phyloP scores from a whole-genome alignment of 257 asterid genomes.

The Phtheirospermum japonicum region DNA sequence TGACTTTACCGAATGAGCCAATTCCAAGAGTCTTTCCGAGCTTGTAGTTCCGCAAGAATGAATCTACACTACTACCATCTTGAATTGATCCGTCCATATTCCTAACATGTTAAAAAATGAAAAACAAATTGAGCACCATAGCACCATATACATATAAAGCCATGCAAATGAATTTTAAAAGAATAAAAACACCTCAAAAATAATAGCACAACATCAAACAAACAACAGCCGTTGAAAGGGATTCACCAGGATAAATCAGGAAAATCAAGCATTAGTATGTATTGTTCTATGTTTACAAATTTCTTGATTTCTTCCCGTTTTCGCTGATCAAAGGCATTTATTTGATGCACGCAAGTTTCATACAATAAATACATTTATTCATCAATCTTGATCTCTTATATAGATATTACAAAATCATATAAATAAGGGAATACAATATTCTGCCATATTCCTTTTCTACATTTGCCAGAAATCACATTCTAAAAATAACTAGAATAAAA shows the following conservation, averaged over 20 bases:
- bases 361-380: too few relatives aligned
- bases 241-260: conserved; percentile 17
- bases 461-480: too few relatives aligned
- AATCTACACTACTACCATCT: conserved; percentile 58
- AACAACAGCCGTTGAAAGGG: conserved; percentile 2
- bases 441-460: too few relatives aligned
- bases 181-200: conserved; percentile 15
- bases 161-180: conserved; percentile 3
- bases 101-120: conserved; percentile 21
- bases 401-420: too few relatives aligned
- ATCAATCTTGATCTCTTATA: too few relatives aligned
- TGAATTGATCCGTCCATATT: conserved; percentile 68
- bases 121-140: conserved; percentile 8
- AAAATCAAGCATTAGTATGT: conserved; percentile 9
- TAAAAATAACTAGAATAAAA: too few relatives aligned
- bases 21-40: too few relatives aligned
- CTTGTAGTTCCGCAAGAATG: conserved; percentile 68
- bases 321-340: not conserved
- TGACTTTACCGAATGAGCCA: conserved; percentile 89
- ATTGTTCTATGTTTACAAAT: not conserved
- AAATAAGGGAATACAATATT: too few relatives aligned
- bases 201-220: conserved; percentile 7
- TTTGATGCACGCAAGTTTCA: not conserved
- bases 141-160: not conserved
- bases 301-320: conserved; percentile 4